Evolutionary conservation across 257 asterid genomes (phyloP).

Genomic region (Solanum rostratum): DNA sequence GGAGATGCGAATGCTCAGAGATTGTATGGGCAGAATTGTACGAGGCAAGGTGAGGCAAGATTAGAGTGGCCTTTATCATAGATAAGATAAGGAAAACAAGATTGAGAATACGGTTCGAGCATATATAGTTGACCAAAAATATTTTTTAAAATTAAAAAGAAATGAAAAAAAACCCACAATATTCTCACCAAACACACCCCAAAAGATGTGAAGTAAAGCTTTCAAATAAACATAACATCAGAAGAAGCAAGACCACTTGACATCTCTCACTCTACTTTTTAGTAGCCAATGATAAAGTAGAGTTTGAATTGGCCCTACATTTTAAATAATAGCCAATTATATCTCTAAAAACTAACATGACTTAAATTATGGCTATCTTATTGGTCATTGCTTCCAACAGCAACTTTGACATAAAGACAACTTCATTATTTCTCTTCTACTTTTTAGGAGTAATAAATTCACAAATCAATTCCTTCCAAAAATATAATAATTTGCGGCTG

Average conservation of each 20-base stretch:
- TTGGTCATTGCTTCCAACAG: background rate
- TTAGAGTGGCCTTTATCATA: too few relatives aligned
- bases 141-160: too few relatives aligned
- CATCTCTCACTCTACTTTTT: background rate
- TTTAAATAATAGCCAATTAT: background rate
- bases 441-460: background rate
- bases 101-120: too few relatives aligned
- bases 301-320: background rate
- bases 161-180: too few relatives aligned
- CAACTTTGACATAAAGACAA: background rate
- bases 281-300: background rate
- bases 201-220: too few relatives aligned
- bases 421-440: background rate
- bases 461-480: background rate
- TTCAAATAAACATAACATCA: too few relatives aligned
- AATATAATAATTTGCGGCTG: background rate
- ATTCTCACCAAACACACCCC: too few relatives aligned
- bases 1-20: too few relatives aligned
- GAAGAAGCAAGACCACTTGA: background rate
- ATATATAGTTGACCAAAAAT: too few relatives aligned
- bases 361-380: background rate
- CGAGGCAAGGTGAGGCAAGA: too few relatives aligned
- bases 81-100: too few relatives aligned
- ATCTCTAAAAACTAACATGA: background rate
- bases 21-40: too few relatives aligned